Percentiles rank a stretch among this genome's conserved stretches.
Evolutionary conservation across 1,284 basidiomycete genomes (phyloP).

Genomic region (Gastroboletus turbinatus): DNA sequence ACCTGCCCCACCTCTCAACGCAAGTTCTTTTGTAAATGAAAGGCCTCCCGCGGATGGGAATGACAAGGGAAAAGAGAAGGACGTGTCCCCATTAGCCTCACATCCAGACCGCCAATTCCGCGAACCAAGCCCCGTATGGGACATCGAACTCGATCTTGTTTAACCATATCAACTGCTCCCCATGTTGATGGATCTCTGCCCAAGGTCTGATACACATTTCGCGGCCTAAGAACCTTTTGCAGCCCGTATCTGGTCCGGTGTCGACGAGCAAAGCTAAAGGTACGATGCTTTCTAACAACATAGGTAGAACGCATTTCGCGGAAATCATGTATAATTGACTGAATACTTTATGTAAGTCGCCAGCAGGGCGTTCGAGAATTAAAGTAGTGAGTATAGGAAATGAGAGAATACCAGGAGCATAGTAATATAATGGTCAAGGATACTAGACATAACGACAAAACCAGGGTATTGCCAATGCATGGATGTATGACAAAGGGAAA

Average conservation of each 20-base stretch:
- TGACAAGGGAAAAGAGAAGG: slow-evolving; percentile 25
- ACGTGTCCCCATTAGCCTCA: slow-evolving; percentile 3
- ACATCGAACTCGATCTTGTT: slow-evolving; percentile 49
- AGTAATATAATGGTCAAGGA: background rate
- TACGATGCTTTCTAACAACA: background rate
- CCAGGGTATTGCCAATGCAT: background rate
- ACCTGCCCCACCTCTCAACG: background rate
- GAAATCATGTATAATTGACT: slow-evolving; percentile 20
- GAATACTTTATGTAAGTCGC: slow-evolving; percentile 18
- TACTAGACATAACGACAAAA: background rate
- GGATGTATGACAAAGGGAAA: background rate
- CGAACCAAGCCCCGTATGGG: slow-evolving; percentile 52
- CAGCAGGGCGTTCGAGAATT: slow-evolving; percentile 3
- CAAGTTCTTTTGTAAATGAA: slow-evolving; percentile 9
- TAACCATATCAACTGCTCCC: slow-evolving; percentile 8
- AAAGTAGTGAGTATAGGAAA: background rate
- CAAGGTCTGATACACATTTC: background rate
- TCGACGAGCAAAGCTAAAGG: background rate
- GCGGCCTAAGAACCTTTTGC: background rate
- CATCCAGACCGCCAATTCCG: slow-evolving; percentile 16
- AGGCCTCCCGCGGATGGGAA: slow-evolving; percentile 6
- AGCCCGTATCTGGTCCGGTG: background rate
- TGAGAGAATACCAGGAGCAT: background rate
- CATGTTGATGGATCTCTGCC: background rate
- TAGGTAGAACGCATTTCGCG: background rate